A percentile compares a stretch with the other conserved stretches of the same genome.
Evolutionary conservation across 1,284 basidiomycete species (phyloP).

Genomic region (Volvariella volvacea): DNA sequence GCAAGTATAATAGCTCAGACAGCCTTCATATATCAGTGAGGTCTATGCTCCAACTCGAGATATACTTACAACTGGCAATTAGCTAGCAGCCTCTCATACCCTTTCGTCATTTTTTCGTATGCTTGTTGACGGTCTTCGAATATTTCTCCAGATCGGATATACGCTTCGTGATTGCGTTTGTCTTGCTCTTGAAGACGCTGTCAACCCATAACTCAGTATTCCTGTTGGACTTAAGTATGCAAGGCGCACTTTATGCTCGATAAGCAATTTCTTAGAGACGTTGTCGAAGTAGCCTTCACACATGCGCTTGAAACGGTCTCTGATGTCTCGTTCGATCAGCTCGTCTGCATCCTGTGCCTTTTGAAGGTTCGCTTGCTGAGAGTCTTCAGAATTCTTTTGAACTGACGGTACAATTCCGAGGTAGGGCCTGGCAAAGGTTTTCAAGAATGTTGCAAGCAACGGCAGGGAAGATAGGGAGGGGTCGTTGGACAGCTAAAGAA

Average conservation of each 20-base stretch:
- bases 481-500: constrained; percentile 74
- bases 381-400: neutral
- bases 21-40: constrained; percentile 41
- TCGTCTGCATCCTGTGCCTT: constrained; percentile 54
- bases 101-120: constrained; percentile 97
- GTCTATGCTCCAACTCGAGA: neutral
- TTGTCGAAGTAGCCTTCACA: constrained; percentile 92
- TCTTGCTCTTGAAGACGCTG: constrained; percentile 96
- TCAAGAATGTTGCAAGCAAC: constrained; percentile 78
- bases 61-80: constrained; percentile 74
- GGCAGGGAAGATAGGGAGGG: constrained; percentile 81
- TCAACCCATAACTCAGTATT: constrained; percentile 8
- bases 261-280: constrained; percentile 85
- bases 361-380: neutral
- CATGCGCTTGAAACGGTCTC: constrained; percentile 87
- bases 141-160: constrained; percentile 97
- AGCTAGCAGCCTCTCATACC: constrained; percentile 85
- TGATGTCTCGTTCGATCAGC: constrained; percentile 76
- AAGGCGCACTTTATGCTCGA: constrained; percentile 77
- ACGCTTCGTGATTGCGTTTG: constrained; percentile 94
- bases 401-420: constrained; percentile 59
- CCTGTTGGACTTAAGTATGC: constrained; percentile 6
- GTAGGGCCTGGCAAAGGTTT: constrained; percentile 76
- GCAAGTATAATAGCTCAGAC: constrained; percentile 81
- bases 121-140: constrained; percentile 98